Evolutionary conservation across 495 filamentous ascomycete genomes (phyloP), one percentile per base, ranked within the genome.

Genomic region (Cryomyces minteri): DNA sequence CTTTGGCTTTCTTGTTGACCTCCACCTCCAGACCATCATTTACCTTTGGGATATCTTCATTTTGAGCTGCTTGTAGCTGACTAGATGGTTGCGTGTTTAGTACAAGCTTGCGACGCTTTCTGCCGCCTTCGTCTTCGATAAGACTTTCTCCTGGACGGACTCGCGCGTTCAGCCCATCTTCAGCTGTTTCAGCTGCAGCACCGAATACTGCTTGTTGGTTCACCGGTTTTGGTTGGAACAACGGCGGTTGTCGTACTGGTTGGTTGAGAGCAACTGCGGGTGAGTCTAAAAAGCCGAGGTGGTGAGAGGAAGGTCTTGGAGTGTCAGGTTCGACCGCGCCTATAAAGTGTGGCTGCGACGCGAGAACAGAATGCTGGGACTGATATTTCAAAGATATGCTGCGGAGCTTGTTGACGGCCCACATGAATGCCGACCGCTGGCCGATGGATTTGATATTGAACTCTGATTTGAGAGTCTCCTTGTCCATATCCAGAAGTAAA

Each of bases 401-500:
- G 32, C 61, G 64, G 2, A 78, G 62, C 45, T 65, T 63, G 5
- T 56, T 45, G 47, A 77, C 67, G 18, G 68, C 68, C 40, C 55
- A 57, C 10, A 64, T 54, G 8, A 80, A 50, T 12, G 58, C 64
- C 38, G 56, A 58, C 25, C 67, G 60, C 41, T 67, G 63, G 3
- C 68, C 70, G 10, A 74, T 50, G 11, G 60, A 53, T 40, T 50
- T 68, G 25, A 80, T 49, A 0, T 67, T 67, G 25, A 77, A 54
- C 5, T 76, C 72, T 41, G 71, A 58, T 10, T 61, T 67, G 32
- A 79, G 49, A 18, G 61, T 50, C 4, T 51, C 34, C 5, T 62
- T 56, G 41, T 70, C 62, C 2, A 79, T 58, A 48, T 66, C 56
- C 4, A 62, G 52, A 1, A 90, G 60, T 0, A 92, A 64, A 0